phyloP scores from a whole-genome alignment of 768 basidiomycete genomes.

The Boletus barrowsii region DNA sequence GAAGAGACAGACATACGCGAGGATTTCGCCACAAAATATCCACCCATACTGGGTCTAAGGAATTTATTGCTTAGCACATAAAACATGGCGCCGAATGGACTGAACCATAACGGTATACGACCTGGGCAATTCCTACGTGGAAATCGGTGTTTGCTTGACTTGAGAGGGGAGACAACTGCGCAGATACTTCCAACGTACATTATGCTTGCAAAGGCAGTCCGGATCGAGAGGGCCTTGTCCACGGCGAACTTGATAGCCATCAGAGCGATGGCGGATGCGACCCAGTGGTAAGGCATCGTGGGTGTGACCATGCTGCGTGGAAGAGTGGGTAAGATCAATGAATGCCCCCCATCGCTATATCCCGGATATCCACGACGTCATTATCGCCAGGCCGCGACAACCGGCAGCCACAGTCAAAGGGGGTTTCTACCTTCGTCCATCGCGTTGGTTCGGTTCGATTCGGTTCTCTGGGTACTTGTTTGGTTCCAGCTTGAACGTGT shows the following conservation, averaged over 20 bases:
- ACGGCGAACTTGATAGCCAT: slow-evolving; percentile 5
- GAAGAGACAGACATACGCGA: slow-evolving; percentile 28
- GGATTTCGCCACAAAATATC: slow-evolving; percentile 35
- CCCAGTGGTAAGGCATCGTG: slow-evolving; percentile 6
- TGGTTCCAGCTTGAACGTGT: too few species aligned
- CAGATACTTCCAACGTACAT: slow-evolving; percentile 5
- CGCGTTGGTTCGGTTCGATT: too few species aligned
- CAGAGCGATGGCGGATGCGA: neutral
- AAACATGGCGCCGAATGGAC: slow-evolving; percentile 31
- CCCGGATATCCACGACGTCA: too few species aligned
- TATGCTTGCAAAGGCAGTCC: slow-evolving; percentile 14
- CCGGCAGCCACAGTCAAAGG: too few species aligned
- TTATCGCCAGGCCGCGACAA: too few species aligned
- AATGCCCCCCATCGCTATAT: too few species aligned
- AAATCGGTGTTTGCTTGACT: neutral
- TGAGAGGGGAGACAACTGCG: too few species aligned
- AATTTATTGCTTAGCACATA: slow-evolving; percentile 30
- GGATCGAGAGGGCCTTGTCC: slow-evolving; percentile 6
- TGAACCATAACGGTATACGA: slow-evolving; percentile 23
- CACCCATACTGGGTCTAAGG: slow-evolving; percentile 35
- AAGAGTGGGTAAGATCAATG: too few species aligned
- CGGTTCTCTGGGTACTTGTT: too few species aligned
- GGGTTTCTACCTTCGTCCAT: too few species aligned
- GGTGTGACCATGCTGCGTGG: slow-evolving; percentile 7
- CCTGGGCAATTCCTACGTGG: slow-evolving; percentile 21